A percentile compares a stretch with the other conserved stretches of the same genome.
Conservation (phyloP, 2,329 filamentous ascomycete species). For the Aciculosporium take region DNA sequence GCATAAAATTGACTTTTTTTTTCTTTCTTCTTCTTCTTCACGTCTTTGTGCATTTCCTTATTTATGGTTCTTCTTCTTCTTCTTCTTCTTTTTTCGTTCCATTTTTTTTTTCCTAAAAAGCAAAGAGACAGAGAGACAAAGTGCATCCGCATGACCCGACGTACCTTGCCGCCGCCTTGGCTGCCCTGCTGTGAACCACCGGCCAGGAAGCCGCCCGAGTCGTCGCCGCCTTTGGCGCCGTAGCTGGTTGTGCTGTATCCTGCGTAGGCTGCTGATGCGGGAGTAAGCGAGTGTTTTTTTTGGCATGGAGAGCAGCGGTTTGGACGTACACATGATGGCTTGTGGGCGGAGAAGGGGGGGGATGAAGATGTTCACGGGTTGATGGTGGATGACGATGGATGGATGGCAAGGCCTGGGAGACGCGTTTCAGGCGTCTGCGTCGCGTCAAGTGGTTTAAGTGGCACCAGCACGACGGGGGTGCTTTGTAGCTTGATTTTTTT, state of each 20-base stretch:
- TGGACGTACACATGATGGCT: neutral
- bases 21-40: no score
- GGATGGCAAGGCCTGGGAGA: neutral
- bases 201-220: slow-evolving; percentile 47
- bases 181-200: slow-evolving; percentile 47
- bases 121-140: no score
- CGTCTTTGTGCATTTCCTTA: no score
- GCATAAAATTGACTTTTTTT: no score
- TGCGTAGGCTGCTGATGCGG: slow-evolving; percentile 31
- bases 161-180: slow-evolving; percentile 33
- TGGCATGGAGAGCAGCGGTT: neutral
- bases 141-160: no score
- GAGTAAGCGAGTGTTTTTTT: slow-evolving; percentile 6
- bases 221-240: slow-evolving; percentile 42
- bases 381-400: neutral
- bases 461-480: slow-evolving; percentile 4
- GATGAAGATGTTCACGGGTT: neutral
- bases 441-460: slow-evolving; percentile 7
- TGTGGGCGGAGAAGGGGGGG: neutral
- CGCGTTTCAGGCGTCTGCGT: slow-evolving; percentile 9
- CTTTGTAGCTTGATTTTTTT: neutral
- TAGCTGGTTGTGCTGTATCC: slow-evolving; percentile 32
- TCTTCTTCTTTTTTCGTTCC: no score
- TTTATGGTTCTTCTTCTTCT: no score
- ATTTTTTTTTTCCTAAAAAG: no score